These are phyloP conservation scores for Candida ortonii DNA, from an alignment of 805 yeast genomes.

Conservation along the genomic window DNA sequence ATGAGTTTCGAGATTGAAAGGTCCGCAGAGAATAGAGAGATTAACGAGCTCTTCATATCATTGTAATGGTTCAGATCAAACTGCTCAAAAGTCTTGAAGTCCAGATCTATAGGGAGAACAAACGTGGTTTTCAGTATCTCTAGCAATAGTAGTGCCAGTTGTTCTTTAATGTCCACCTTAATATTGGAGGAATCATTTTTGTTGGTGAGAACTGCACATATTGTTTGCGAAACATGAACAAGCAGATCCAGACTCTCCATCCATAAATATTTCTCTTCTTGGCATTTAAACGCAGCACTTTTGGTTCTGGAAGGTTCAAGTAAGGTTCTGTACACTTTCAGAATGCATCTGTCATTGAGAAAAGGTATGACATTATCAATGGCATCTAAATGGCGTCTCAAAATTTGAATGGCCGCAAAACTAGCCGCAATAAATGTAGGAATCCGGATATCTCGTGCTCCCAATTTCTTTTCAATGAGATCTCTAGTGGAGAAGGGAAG, in stretches of 20 bases:
- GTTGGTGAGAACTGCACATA: slow-evolving; percentile 26
- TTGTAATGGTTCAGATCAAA: slow-evolving; percentile 46
- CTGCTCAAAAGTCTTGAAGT: slow-evolving; percentile 34
- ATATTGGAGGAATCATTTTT: slow-evolving; percentile 6
- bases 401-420: slow-evolving; percentile 40
- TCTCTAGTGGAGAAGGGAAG: slow-evolving; percentile 63
- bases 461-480: slow-evolving; percentile 54
- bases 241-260: slow-evolving; percentile 45
- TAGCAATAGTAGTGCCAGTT: slow-evolving; percentile 42
- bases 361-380: slow-evolving; percentile 34
- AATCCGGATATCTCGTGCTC: slow-evolving; percentile 38
- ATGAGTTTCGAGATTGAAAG: slow-evolving; percentile 27
- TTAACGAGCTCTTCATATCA: slow-evolving; percentile 38
- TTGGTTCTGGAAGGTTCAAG: slow-evolving; percentile 50
- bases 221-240: slow-evolving; percentile 32
- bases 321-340: slow-evolving; percentile 46
- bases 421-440: slow-evolving; percentile 67
- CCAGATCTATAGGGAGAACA: slow-evolving; percentile 27
- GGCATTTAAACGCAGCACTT: slow-evolving; percentile 33
- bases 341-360: slow-evolving; percentile 43
- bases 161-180: slow-evolving; percentile 16
- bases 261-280: slow-evolving; percentile 48
- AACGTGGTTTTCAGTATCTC: slow-evolving; percentile 42
- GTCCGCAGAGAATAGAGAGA: slow-evolving; percentile 37
- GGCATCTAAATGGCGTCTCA: slow-evolving; percentile 37